A percentile compares a stretch with the other conserved stretches of the same genome.
These are phyloP conservation scores for Coemansia pectinata DNA, from an alignment of 192 early-diverging fungal genomes.

Conservation along the genomic window DNA sequence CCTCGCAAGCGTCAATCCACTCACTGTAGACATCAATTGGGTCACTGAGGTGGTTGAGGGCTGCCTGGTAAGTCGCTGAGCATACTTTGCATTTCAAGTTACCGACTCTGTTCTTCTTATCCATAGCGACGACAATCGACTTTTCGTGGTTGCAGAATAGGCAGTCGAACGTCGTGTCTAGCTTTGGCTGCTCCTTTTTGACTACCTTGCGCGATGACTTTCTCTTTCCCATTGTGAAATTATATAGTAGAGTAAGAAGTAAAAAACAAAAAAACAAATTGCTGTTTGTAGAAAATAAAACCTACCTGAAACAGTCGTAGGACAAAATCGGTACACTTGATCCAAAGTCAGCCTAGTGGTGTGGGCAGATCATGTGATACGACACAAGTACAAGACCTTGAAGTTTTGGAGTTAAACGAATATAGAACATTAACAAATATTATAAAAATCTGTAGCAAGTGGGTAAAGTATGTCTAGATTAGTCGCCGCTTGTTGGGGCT, in stretches of 20 bases:
- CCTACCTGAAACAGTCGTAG: too few relatives aligned
- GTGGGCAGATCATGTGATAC: too few relatives aligned
- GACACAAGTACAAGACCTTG: too few relatives aligned
- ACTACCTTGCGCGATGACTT: conserved; percentile 73
- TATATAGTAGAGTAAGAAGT: background rate
- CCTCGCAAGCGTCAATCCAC: conserved; percentile 87
- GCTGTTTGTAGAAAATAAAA: too few relatives aligned
- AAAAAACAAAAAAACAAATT: background rate
- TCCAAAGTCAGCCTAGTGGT: too few relatives aligned
- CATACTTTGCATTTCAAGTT: conserved; percentile 79
- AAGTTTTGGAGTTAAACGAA: background rate
- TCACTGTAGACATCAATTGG: conserved; percentile 88
- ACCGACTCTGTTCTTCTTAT: conserved; percentile 66
- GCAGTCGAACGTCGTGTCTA: conserved; percentile 79
- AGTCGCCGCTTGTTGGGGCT: background rate
- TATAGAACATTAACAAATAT: background rate
- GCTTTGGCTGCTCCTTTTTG: conserved; percentile 60
- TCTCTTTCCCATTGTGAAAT: conserved; percentile 64
- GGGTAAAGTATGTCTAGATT: background rate
- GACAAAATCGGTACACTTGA: too few relatives aligned
- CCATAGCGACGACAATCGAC: conserved; percentile 74
- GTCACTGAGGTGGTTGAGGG: conserved; percentile 69
- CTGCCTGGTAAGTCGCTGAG: conserved; percentile 69
- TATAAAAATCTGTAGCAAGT: background rate
- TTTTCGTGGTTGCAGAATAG: conserved; percentile 89